Base-by-base conservation (phyloP, 306 rosid genomes). In the Datisca glomerata region DNA sequence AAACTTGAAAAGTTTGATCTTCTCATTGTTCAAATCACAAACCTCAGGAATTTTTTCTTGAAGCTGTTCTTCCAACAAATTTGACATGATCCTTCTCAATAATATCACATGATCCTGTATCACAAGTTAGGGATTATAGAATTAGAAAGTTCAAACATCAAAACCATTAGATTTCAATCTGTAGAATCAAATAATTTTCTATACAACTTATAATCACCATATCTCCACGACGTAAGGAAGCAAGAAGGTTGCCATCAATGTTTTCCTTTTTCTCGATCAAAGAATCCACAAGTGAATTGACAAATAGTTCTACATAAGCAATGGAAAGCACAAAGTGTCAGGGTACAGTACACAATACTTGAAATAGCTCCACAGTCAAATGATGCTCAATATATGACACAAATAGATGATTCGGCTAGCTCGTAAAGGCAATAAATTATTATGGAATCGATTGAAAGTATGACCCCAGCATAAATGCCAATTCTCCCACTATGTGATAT, bases 191-290 rank as follows among this genome's bases (percentile, higher is more conserved):
- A 39, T 34, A 7, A n/a, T n/a, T n/a, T n/a, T 39, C 9, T 39
- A 15, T 28, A 47, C 11, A 47, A 36, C 46, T 60, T 7, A 53
- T 28, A 14, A 43, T 43, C 78, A 70, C 86, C 72, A 36, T 29
- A 49, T 65, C 62, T 55, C 76, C 54, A 5, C 56, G 63, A 16
- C 18, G 50, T 35, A 63, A 72, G 61, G 83, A 75, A 55, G 70
- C 72, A 58, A 66, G 46, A 45, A 78, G 49, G 57, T 68, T 75
- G 22, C 69, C 80, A 52, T 78, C 78, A 51, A 86, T 63, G 51
- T 86, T 81, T 70, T 86, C 94, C 70, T 81, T 81, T 32, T 73
- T 44, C 41, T 74, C 80, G 43, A 72, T 36, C 76, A 81, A 40
- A 12, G 62, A 70, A 36, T 75, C 83, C 51, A 45, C 83, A 28